Conservation (phyloP, 2,329 filamentous ascomycete species). For the Colletotrichum tropicicola region DNA sequence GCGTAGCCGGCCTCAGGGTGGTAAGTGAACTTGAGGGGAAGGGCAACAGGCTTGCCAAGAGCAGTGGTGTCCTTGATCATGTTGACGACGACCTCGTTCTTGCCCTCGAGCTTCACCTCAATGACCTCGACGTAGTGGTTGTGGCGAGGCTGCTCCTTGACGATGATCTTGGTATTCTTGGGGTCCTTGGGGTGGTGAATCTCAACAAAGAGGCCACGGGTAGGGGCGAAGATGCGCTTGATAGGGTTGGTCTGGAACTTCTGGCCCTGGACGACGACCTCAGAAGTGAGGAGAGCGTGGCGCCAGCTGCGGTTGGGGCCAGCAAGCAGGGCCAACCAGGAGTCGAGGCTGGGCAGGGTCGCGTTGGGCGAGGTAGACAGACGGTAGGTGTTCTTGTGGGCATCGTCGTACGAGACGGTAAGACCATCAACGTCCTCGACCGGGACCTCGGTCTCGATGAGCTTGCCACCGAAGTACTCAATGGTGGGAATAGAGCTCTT, state of each 20-base stretch:
- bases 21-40: slow-evolving; percentile 91
- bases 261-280: slow-evolving; percentile 93
- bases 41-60: slow-evolving; percentile 80
- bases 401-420: slow-evolving; percentile 82
- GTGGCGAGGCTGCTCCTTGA: slow-evolving; percentile 86
- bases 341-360: slow-evolving; percentile 79
- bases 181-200: slow-evolving; percentile 84
- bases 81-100: slow-evolving; percentile 85
- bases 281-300: slow-evolving; percentile 91
- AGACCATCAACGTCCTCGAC: slow-evolving; percentile 82
- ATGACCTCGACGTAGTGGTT: slow-evolving; percentile 91
- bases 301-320: slow-evolving; percentile 90
- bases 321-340: slow-evolving; percentile 89
- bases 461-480: slow-evolving; percentile 95
- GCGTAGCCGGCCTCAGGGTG: slow-evolving; percentile 96
- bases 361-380: slow-evolving; percentile 79
- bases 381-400: slow-evolving; percentile 83
- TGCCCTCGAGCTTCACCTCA: slow-evolving; percentile 78
- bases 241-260: slow-evolving; percentile 98
- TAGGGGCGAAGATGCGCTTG: slow-evolving; percentile 87
- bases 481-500: slow-evolving; percentile 80
- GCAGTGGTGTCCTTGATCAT: slow-evolving; percentile 94
- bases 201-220: slow-evolving; percentile 88
- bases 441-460: slow-evolving; percentile 76
- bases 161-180: slow-evolving; percentile 82